Conservation (phyloP, 495 filamentous ascomycete genomes). For the Pyrenula aspistea region DNA sequence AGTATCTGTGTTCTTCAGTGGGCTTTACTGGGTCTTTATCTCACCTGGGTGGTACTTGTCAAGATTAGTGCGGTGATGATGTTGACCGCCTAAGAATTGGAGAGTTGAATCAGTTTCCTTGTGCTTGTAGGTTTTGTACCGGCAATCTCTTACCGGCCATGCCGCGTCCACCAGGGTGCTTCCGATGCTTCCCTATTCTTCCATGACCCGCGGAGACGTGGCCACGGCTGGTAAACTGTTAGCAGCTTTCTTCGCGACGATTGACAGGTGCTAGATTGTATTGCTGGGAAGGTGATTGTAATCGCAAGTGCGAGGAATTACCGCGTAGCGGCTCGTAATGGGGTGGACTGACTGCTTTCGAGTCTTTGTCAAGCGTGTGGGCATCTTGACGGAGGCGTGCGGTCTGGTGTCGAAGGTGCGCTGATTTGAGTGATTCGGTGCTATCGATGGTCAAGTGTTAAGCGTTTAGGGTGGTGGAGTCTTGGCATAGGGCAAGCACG, state of each 20-base stretch:
- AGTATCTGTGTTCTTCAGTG: too few species aligned
- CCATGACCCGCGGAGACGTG: slow-evolving; percentile 91
- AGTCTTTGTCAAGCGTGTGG: slow-evolving; percentile 72
- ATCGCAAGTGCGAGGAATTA: too few species aligned
- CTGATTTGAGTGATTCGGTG: background rate
- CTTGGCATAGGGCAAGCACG: background rate
- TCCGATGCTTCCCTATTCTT: slow-evolving; percentile 86
- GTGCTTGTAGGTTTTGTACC: background rate
- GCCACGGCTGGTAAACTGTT: slow-evolving; percentile 53
- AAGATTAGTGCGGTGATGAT: slow-evolving; percentile 90
- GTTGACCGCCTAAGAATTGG: too few species aligned
- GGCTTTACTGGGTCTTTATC: too few species aligned
- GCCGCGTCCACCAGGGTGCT: slow-evolving; percentile 90
- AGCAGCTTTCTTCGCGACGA: slow-evolving; percentile 6
- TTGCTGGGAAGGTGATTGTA: too few species aligned
- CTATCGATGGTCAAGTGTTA: background rate
- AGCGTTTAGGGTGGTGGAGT: background rate
- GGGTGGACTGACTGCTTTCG: slow-evolving; percentile 61
- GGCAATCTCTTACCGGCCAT: slow-evolving; percentile 68
- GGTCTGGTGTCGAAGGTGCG: background rate
- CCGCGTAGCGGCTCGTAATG: slow-evolving; percentile 3
- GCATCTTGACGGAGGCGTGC: slow-evolving; percentile 47
- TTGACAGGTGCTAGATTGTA: too few species aligned
- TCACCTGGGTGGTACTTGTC: slow-evolving; percentile 66
- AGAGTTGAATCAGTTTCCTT: slow-evolving; percentile 2